phyloP scores from a whole-genome alignment of 441 rosid species.

The Macaranga tanarius region DNA sequence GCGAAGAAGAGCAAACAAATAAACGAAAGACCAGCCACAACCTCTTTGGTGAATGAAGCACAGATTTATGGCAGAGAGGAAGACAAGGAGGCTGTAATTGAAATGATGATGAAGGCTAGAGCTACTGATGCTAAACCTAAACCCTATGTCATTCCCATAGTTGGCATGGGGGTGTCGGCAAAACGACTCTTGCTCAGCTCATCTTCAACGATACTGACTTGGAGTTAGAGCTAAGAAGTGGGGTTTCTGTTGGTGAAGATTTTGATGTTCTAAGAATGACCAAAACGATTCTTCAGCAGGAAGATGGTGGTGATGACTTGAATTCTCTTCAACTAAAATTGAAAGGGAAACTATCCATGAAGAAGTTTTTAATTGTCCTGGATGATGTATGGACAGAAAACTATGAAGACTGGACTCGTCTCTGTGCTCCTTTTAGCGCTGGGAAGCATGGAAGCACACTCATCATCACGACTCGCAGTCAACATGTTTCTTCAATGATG shows the following conservation, averaged over 20 bases:
- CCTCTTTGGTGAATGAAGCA: no score
- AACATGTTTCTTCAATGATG: no score
- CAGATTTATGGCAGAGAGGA: no score
- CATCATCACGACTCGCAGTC: conserved; percentile 10
- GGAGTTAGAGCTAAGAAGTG: no score
- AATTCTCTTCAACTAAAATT: conserved; percentile 17
- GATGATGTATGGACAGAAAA: conserved; percentile 32
- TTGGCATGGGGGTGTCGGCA: not conserved
- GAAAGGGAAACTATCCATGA: conserved; percentile 15
- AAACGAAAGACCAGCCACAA: not conserved
- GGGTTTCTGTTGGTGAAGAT: no score
- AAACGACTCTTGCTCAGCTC: conserved; percentile 3
- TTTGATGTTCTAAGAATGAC: no score
- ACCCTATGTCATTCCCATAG: no score
- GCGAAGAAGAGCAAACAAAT: not conserved
- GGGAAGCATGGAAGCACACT: conserved; percentile 7
- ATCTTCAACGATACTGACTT: no score
- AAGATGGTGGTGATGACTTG: conserved; percentile 4
- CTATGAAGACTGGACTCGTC: not conserved
- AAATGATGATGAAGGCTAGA: no score
- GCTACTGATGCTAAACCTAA: no score
- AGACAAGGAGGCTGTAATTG: no score
- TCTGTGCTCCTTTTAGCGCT: not conserved
- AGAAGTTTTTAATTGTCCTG: conserved; percentile 4
- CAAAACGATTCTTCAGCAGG: no score